phyloP scores from a whole-genome alignment of 306 rosid genomes.

The Sophora flavescens region DNA sequence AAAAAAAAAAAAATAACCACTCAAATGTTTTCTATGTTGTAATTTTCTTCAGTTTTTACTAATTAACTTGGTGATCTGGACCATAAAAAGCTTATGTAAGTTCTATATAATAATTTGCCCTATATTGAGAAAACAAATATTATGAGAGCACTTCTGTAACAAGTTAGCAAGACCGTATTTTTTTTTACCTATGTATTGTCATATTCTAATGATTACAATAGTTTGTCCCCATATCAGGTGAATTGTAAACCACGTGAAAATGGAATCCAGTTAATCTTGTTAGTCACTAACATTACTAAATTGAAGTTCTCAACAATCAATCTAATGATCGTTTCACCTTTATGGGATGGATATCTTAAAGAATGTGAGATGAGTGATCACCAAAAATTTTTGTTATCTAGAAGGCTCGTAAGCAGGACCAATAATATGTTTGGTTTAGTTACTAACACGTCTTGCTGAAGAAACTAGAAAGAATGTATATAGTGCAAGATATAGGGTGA shows the following conservation, averaged over 20 bases:
- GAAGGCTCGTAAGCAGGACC: background rate
- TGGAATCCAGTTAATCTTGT: conserved; percentile 18
- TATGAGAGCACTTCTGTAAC: too few species aligned
- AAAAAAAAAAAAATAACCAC: too few species aligned
- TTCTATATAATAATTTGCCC: background rate
- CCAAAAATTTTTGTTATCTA: background rate
- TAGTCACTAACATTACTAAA: background rate
- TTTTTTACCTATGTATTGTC: too few species aligned
- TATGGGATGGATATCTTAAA: conserved; percentile 14
- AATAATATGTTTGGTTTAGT: conserved; percentile 26
- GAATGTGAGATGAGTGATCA: conserved; percentile 3
- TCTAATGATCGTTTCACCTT: background rate
- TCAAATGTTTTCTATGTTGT: too few species aligned
- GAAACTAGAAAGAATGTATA: conserved; percentile 33
- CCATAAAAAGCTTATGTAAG: background rate
- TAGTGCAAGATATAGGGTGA: conserved; percentile 22
- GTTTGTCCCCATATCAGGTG: background rate
- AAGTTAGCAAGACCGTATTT: too few species aligned
- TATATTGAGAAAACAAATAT: too few species aligned
- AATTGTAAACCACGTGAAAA: background rate
- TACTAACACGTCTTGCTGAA: conserved; percentile 47
- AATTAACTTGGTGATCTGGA: background rate
- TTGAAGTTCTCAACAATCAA: background rate
- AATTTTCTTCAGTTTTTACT: conserved; percentile 1
- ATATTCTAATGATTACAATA: background rate